Conservation (phyloP, 306 rosid species). For the Myrica gale region DNA sequence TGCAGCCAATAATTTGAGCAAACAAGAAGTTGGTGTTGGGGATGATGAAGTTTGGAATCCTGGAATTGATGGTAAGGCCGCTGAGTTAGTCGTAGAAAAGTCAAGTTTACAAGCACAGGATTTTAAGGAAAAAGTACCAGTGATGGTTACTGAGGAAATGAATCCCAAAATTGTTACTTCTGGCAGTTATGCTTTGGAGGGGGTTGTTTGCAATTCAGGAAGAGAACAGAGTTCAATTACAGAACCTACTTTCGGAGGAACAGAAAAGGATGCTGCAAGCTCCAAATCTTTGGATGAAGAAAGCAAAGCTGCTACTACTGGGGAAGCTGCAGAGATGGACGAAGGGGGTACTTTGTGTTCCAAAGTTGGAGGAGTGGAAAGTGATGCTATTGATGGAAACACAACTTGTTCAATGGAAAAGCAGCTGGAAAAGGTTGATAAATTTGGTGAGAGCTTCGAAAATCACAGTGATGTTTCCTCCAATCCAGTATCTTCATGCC, state of each 20-base stretch:
- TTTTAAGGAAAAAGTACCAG: conserved; percentile 19
- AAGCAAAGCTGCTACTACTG: conserved; percentile 23
- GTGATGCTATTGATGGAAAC: conserved; percentile 16
- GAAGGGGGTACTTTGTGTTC: conserved; percentile 18
- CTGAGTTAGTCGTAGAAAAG: conserved; percentile 4
- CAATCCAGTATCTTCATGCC: conserved; percentile 17
- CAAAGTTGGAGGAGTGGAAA: conserved; percentile 20
- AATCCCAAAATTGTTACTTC: conserved; percentile 19
- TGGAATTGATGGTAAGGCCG: conserved; percentile 15
- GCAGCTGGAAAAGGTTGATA: conserved; percentile 33
- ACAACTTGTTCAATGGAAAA: conserved; percentile 29
- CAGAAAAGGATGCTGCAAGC: conserved; percentile 12
- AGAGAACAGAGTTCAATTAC: background rate
- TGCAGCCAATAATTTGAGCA: conserved; percentile 29
- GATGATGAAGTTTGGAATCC: conserved; percentile 26
- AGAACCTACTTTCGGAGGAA: background rate
- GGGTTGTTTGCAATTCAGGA: conserved; percentile 1
- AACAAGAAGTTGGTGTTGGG: conserved; percentile 14
- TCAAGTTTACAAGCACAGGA: conserved; percentile 14
- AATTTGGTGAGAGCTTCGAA: conserved; percentile 18
- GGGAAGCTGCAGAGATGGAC: conserved; percentile 28
- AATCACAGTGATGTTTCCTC: conserved; percentile 15
- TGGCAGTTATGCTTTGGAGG: background rate
- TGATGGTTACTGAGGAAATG: background rate
- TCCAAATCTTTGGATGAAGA: conserved; percentile 31